These are phyloP conservation scores for Scortechinia acanthostroma DNA, from an alignment of 2,329 filamentous ascomycete species.

Conservation along the genomic window DNA sequence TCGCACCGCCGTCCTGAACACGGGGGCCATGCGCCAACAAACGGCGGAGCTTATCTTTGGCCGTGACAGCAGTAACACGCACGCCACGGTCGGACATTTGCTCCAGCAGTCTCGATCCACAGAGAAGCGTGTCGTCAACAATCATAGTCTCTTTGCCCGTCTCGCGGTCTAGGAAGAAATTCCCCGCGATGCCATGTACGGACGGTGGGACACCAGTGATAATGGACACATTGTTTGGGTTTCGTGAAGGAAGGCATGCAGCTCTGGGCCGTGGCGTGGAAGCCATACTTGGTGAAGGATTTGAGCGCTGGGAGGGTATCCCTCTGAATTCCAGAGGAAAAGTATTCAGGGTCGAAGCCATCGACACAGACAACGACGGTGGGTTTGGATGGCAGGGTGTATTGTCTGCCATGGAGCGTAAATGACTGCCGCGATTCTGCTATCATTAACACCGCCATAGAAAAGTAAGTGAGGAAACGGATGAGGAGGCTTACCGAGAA, in stretches of 20 bases:
- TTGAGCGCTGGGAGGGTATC: constrained; percentile 22
- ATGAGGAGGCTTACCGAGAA: too few species aligned
- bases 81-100: constrained; percentile 26
- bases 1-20: constrained; percentile 12
- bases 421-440: too few species aligned
- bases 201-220: constrained; percentile 28
- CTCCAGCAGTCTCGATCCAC: constrained; percentile 29
- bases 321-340: constrained; percentile 19
- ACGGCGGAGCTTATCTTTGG: constrained; percentile 32
- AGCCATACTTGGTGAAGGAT: constrained; percentile 20
- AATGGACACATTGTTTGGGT: constrained; percentile 33
- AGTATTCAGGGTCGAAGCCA: constrained; percentile 32
- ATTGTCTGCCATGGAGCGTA: constrained; percentile 18
- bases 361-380: constrained; percentile 31
- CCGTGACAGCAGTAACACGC: constrained; percentile 30
- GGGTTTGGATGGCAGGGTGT: constrained; percentile 19
- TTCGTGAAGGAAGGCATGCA: constrained; percentile 35
- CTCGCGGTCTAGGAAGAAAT: constrained; percentile 29
- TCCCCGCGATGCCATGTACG: constrained; percentile 30
- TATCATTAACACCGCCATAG: too few species aligned
- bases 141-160: constrained; percentile 30
- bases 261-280: constrained; percentile 24
- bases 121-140: constrained; percentile 25
- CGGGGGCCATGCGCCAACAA: constrained; percentile 25
- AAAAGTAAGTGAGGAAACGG: too few species aligned